Base-by-base conservation (phyloP, 208 protist species). In the Crithidia acanthocephali region DNA sequence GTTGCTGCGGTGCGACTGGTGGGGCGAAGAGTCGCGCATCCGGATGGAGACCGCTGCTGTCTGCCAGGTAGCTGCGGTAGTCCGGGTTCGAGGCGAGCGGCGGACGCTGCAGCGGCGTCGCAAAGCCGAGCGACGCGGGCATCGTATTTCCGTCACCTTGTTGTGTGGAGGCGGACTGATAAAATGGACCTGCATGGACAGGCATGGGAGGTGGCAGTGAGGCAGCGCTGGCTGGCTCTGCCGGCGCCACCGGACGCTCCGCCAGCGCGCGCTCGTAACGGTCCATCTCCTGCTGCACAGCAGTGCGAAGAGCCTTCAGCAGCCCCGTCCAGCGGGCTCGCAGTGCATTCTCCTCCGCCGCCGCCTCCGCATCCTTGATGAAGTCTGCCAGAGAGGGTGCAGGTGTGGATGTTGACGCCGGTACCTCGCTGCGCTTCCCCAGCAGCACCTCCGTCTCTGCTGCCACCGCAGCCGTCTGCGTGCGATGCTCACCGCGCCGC, bases 221-320 rank as follows among this genome's bases (percentile, higher is more conserved):
- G 18, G 10, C n/a, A 4, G 33, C 13, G 9, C 16, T 30, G n/a
- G 27, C n/a, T 6, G 33, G 25, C 40, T 51, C 59, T 40, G 59
- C 28, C 2, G 2, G 2, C 7, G 27, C 40, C 2, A 10, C 28
- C 11, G 6, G 30, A 30, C 8, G 15, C n/a, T 20, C n/a, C 13
- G 28, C 23, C 28, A 74, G n/a, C 33, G 50, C 64, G 18, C 72
- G 67, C 72, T 75, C 59, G 48, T 76, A 81, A 18, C 23, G n/a
- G 25, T 72, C 68, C 66, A 56, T 73, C 48, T 81, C 73, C 27
- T 70, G 70, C 35, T 71, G 51, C 1, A 71, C 71, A 1, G 66
- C 44, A 5, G 57, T 40, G 30, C 72, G 64, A 27, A 85, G 75
- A 13, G 45, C 65, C n/a, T 33, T 40, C 22, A 85, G 45, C 4